Conservation (phyloP, 2,329 filamentous ascomycete species). For the Talaromyces amestolkiae region DNA sequence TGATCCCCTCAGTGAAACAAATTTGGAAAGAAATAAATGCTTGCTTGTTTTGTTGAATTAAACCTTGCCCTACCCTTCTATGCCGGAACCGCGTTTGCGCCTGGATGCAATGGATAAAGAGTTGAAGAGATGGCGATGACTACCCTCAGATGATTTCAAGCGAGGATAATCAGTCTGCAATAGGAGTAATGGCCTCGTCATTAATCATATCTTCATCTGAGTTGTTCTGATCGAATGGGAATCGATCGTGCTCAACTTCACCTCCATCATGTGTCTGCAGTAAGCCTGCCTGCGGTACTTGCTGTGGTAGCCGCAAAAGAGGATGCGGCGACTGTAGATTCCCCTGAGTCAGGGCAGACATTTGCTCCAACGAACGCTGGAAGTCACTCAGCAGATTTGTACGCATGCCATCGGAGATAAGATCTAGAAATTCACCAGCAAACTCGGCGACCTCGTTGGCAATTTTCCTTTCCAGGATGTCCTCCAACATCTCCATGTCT, state of each 20-base stretch:
- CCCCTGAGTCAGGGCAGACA: conserved; percentile 1
- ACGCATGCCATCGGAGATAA: conserved; percentile 10
- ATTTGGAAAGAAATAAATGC: not conserved
- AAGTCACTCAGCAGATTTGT: conserved; percentile 11
- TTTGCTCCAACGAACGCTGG: conserved; percentile 7
- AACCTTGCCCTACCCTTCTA: not conserved
- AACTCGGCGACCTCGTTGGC: conserved; percentile 43
- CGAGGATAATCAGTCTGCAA: conserved; percentile 12
- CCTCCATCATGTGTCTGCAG: conserved; percentile 6
- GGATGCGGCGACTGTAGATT: not conserved
- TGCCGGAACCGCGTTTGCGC: not conserved
- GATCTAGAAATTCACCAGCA: conserved; percentile 41
- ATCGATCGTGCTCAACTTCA: conserved; percentile 1
- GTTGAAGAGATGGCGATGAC: not conserved
- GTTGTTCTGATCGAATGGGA: conserved; percentile 16
- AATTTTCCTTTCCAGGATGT: conserved; percentile 41
- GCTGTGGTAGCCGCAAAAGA: not conserved
- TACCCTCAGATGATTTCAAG: no score
- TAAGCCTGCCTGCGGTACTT: not conserved
- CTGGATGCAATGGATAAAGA: conserved; percentile 6
- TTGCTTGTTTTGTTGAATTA: not conserved
- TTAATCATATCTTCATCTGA: conserved; percentile 20
- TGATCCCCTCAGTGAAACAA: not conserved
- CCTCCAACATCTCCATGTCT: conserved; percentile 41
- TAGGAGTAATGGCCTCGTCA: conserved; percentile 19